Evolutionary conservation across 257 asterid species (phyloP), one percentile per base, ranked within the genome.

Genomic region (Primulina tabacum): DNA sequence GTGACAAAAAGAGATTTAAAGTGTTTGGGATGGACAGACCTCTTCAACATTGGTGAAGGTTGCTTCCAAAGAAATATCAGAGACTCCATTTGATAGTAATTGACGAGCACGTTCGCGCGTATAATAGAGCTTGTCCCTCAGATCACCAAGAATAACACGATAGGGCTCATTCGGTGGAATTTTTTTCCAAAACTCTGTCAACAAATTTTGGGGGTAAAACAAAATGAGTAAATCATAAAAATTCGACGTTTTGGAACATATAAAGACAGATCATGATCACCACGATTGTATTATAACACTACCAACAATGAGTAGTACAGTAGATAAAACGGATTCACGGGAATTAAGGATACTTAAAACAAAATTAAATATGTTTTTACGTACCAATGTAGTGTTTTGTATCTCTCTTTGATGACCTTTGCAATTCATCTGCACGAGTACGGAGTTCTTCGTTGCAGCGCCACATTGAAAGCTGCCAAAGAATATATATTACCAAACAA

Each of bases 391-490:
- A 50, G 16, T 50, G 20, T 50, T 50, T 50, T 47, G 18, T 84
- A 72, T 88, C 96, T 82, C 92, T 80, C 78, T 77, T 92, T 4
- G 95, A 88, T 26, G 88, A 80, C 58, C 82, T 73, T 69, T 86
- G 97, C 74, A 92, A 90, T 77, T 84, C 92, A 60, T 80, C 75
- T 0, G 97, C 95, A 75, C 88, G 88, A 14, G 59, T 76, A 55
- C 93, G 92, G 30, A 90, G 95, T 67, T 90, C 98, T 74, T 92
- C 98, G 64, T 71, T 90, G 85, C 98, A 92, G 37, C 98, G 97
- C 98, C 98, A 92, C 56, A 47, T 47, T 4, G 56, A 47, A 47
- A 47, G 56, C 56, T 47, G 56, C 20, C 20, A 47, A 20, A 14
- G 56, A 97, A 90, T 90, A 66, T 14, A 43, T 55, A 43, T 64